phyloP scores from a whole-genome alignment of 805 yeast species.

The Cyberlindnera galapagoensis region DNA sequence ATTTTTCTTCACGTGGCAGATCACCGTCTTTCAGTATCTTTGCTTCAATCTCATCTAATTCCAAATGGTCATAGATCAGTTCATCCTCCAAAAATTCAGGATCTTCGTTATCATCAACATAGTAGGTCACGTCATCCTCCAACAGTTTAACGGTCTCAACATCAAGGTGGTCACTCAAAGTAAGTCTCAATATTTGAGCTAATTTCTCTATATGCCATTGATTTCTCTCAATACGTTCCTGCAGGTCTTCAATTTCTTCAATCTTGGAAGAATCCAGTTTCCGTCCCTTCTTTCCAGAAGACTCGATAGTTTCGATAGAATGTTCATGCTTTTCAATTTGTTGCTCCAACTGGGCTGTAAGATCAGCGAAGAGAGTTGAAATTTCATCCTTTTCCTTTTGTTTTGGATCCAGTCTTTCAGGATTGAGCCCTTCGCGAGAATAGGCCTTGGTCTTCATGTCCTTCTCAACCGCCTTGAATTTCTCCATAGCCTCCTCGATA shows the following conservation, averaged over 20 bases:
- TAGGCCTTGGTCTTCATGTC: slow-evolving; percentile 91
- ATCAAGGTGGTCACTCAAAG: slow-evolving; percentile 76
- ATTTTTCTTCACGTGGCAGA: slow-evolving; percentile 16
- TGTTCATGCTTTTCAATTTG: slow-evolving; percentile 79
- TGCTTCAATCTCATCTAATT: slow-evolving; percentile 52
- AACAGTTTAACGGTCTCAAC: slow-evolving; percentile 70
- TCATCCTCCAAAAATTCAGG: slow-evolving; percentile 93
- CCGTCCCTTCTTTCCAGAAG: slow-evolving; percentile 48
- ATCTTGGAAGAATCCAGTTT: slow-evolving; percentile 44
- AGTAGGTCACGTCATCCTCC: slow-evolving; percentile 86
- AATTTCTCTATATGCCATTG: slow-evolving; percentile 70
- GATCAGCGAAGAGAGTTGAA: slow-evolving; percentile 57
- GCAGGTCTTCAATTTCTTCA: slow-evolving; percentile 54
- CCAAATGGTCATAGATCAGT: slow-evolving; percentile 82
- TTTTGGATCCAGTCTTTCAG: slow-evolving; percentile 66
- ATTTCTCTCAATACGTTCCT: slow-evolving; percentile 63
- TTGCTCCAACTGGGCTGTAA: slow-evolving; percentile 72
- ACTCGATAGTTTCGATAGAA: slow-evolving; percentile 49
- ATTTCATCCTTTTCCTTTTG: slow-evolving; percentile 76
- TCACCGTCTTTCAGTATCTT: slow-evolving; percentile 46
- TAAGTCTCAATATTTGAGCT: slow-evolving; percentile 67
- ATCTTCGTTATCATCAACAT: slow-evolving; percentile 89
- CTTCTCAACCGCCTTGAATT: slow-evolving; percentile 91
- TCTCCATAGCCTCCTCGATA: slow-evolving; percentile 83
- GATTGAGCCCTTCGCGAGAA: slow-evolving; percentile 84